Conservation (phyloP, 495 filamentous ascomycete genomes). For the Hyaloscypha bicolor region DNA sequence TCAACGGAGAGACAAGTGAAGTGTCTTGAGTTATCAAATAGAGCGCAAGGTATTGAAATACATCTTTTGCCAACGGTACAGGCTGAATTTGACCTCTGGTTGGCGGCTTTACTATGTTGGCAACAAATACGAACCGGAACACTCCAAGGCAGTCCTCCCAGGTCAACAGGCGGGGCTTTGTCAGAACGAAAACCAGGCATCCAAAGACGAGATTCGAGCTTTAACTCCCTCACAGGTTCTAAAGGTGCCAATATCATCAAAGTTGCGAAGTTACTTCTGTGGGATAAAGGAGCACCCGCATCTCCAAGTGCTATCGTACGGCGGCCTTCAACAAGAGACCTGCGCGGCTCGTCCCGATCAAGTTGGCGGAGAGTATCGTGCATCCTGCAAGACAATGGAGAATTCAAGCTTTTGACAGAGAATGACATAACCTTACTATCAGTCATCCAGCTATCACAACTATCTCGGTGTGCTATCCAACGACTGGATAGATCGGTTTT, state of each 20-base stretch:
- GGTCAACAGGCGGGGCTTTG: constrained; percentile 48
- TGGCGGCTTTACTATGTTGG: constrained; percentile 92
- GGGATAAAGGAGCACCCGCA: constrained; percentile 68
- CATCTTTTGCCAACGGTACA: constrained; percentile 72
- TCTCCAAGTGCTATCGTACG: constrained; percentile 55
- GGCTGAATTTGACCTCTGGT: constrained; percentile 86
- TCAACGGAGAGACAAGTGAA: constrained; percentile 63
- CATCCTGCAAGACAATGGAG: constrained; percentile 92
- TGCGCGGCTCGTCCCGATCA: constrained; percentile 50
- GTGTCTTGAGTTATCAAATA: constrained; percentile 81
- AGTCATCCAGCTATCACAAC: constrained; percentile 83
- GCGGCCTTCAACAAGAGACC: constrained; percentile 28
- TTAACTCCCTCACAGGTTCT: constrained; percentile 31
- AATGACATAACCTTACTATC: constrained; percentile 76
- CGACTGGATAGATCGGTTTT: constrained; percentile 88
- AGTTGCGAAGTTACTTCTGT: constrained; percentile 89
- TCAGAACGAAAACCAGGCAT: constrained; percentile 15
- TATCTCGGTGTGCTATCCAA: constrained; percentile 88
- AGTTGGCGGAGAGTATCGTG: constrained; percentile 87
- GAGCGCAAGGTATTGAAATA: constrained; percentile 67
- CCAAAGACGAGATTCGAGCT: constrained; percentile 23
- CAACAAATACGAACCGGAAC: constrained; percentile 72
- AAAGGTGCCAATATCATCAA: constrained; percentile 93
- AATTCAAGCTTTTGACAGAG: constrained; percentile 88
- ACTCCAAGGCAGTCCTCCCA: constrained; percentile 42